These are phyloP conservation scores for Mycena kentingensis DNA, from an alignment of 768 basidiomycete species.

Conservation along the genomic window DNA sequence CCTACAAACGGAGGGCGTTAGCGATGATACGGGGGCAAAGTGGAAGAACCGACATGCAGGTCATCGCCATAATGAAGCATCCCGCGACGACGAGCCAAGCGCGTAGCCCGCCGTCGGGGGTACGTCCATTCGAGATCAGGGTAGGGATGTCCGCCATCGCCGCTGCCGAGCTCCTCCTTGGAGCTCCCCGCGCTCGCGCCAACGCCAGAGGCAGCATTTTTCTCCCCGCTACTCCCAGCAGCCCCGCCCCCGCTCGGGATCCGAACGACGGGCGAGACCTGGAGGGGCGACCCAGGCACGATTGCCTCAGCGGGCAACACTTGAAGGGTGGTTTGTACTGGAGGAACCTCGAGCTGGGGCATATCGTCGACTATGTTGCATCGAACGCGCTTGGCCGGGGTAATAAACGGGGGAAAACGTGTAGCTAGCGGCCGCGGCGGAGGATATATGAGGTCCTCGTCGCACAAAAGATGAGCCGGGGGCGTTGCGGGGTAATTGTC, in stretches of 20 bases:
- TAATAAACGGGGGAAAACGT: slow-evolving; percentile 7
- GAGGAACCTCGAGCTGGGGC: slow-evolving; percentile 11
- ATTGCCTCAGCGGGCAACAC: slow-evolving; percentile 19
- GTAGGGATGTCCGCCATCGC: not conserved
- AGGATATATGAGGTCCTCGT: too few relatives aligned
- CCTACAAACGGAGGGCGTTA: slow-evolving; percentile 2
- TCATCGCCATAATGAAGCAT: slow-evolving; percentile 31
- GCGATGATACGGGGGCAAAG: not conserved
- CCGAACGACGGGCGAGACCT: not conserved
- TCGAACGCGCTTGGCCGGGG: slow-evolving; percentile 3
- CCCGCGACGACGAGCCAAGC: slow-evolving; percentile 36
- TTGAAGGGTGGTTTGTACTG: not conserved
- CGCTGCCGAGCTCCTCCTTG: slow-evolving; percentile 1
- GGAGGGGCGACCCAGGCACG: slow-evolving; percentile 10
- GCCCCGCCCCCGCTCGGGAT: not conserved
- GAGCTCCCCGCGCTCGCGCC: not conserved
- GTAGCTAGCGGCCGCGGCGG: too few relatives aligned
- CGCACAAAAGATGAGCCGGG: slow-evolving; percentile 12
- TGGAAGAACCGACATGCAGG: slow-evolving; percentile 28
- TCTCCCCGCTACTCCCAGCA: not conserved
- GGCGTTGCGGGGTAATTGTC: too few relatives aligned
- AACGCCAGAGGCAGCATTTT: not conserved
- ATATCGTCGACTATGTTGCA: slow-evolving; percentile 9
- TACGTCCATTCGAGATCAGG: slow-evolving; percentile 22
- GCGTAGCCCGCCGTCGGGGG: slow-evolving; percentile 31